Base-by-base conservation (phyloP, 1,139 yeast species). In the Suhomyces terraborum region DNA sequence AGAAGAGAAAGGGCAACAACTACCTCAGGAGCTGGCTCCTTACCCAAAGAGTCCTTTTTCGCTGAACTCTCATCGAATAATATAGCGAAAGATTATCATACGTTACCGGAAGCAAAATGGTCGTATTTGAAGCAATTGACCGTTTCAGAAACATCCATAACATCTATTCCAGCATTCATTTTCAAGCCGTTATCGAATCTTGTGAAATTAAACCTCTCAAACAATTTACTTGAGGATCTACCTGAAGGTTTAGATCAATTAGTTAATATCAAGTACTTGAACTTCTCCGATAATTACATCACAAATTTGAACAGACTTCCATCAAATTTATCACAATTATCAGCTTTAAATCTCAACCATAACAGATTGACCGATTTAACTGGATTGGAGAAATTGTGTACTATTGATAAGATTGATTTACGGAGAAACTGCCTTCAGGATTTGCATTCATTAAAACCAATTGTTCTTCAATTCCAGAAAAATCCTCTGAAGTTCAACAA, bases 191-290 rank as follows among this genome's bases (percentile, higher is more conserved):
- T 82, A 24, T 52, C 58, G 12, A 74, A 75, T 42, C 61, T 82
- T 19, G 77, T 79, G 10, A 79, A 81, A 38, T 66, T 82, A 38
- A 84, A 82, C 52, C 59, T 82, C 31, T 79, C 86, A 1, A 69
- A 73, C 42, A 82, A 82, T 52, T 58, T 71, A 28, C 60, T 82
- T 24, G 73, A 72, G 25, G 60, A 62, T 8, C 51, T 82, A 12
- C 87, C 88, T 0, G 66, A 63, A 12, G 80, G 85, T 3, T 62
- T 81, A 35, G 67, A 73, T 17, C 73, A 75, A 39, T 64, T 82
- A 35, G 52, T 59, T 1, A 70, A 70, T 49, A 59, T 82, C 45
- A 77, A 75, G 50, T 77, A 81, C 42, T 63, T 82, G 40, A 81
- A 81, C 54, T 62, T 82, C 37, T 69, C 84, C 6, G 79, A 75